phyloP scores from a whole-genome alignment of 768 basidiomycete species.

The Hydnomerulius pinastri region DNA sequence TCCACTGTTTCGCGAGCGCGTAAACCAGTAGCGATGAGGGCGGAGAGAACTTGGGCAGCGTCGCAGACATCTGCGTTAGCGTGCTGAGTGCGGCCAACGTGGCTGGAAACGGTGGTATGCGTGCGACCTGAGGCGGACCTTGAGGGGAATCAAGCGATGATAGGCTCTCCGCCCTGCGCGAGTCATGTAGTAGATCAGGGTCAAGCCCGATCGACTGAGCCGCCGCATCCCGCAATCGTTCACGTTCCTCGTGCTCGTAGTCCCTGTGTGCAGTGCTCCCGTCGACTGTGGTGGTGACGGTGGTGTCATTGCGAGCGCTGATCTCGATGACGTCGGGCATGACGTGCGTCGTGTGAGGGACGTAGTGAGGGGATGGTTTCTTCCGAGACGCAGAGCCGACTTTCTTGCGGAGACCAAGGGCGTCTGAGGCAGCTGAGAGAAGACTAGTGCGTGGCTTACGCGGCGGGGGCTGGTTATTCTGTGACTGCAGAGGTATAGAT shows the following conservation, averaged over 20 bases:
- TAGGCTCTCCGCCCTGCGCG: slow-evolving; percentile 21
- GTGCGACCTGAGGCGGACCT: slow-evolving; percentile 4
- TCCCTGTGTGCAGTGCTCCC: slow-evolving; percentile 37
- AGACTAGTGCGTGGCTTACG: slow-evolving; percentile 46
- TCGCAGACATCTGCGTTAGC: slow-evolving; percentile 53
- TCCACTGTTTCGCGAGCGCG: slow-evolving; percentile 75
- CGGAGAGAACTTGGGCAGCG: slow-evolving; percentile 68
- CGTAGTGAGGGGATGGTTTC: slow-evolving; percentile 33
- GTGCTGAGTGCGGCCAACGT: slow-evolving; percentile 50
- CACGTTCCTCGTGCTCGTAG: slow-evolving; percentile 70
- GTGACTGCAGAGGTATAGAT: slow-evolving; percentile 3
- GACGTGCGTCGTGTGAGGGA: slow-evolving; percentile 39
- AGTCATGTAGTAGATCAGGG: slow-evolving; percentile 48
- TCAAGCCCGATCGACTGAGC: slow-evolving; percentile 75
- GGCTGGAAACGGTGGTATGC: slow-evolving; percentile 63
- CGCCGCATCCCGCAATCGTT: slow-evolving; percentile 72
- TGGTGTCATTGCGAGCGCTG: slow-evolving; percentile 39
- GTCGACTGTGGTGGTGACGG: slow-evolving; percentile 17
- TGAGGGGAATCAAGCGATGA: slow-evolving; percentile 21
- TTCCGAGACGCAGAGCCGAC: slow-evolving; percentile 44
- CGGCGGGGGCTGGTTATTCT: slow-evolving; percentile 5
- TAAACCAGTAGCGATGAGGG: slow-evolving; percentile 71
- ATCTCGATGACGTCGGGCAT: slow-evolving; percentile 79
- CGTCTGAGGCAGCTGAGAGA: slow-evolving; percentile 56
- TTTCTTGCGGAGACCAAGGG: slow-evolving; percentile 44